These are phyloP conservation scores for Cocos nucifera DNA, from an alignment of 176 grass and related monocot genomes.

Conservation along the genomic window DNA sequence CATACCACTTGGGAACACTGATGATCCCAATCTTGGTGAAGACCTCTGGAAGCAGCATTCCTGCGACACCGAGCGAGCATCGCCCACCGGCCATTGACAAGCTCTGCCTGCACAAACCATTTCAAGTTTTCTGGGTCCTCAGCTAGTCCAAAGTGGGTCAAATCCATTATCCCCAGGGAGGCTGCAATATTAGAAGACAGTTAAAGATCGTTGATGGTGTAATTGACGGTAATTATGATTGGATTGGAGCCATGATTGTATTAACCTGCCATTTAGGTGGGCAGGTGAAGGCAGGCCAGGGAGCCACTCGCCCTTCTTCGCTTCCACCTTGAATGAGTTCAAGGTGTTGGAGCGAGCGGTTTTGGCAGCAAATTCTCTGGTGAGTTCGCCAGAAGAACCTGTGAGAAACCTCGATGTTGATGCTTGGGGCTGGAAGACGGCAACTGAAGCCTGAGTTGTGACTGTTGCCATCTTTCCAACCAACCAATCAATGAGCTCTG, in stretches of 20 bases:
- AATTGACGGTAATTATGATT: no score
- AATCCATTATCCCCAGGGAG: slow-evolving; percentile 67
- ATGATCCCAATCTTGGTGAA: slow-evolving; percentile 56
- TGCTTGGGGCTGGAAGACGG: slow-evolving; percentile 29
- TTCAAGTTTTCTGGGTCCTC: slow-evolving; percentile 83
- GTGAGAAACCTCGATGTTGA: slow-evolving; percentile 28
- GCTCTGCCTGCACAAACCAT: slow-evolving; percentile 87
- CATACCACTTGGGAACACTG: slow-evolving; percentile 66
- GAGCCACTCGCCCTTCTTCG: slow-evolving; percentile 77
- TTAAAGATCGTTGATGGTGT: no score
- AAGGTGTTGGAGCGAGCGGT: slow-evolving; percentile 6
- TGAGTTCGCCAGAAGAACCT: no score
- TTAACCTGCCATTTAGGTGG: slow-evolving; percentile 64
- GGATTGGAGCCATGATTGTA: background rate
- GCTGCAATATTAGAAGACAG: slow-evolving; percentile 13
- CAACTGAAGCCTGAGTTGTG: slow-evolving; percentile 44
- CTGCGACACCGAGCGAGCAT: slow-evolving; percentile 86
- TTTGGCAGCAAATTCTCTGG: background rate
- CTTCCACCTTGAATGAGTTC: slow-evolving; percentile 44
- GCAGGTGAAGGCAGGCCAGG: slow-evolving; percentile 56
- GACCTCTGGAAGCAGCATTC: slow-evolving; percentile 89
- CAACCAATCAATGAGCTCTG: background rate
- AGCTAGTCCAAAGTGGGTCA: slow-evolving; percentile 57
- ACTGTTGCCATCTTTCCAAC: slow-evolving; percentile 38
- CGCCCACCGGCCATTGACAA: slow-evolving; percentile 75